Conservation (phyloP, 2,329 filamentous ascomycete species). For the Fusarium sp. region DNA sequence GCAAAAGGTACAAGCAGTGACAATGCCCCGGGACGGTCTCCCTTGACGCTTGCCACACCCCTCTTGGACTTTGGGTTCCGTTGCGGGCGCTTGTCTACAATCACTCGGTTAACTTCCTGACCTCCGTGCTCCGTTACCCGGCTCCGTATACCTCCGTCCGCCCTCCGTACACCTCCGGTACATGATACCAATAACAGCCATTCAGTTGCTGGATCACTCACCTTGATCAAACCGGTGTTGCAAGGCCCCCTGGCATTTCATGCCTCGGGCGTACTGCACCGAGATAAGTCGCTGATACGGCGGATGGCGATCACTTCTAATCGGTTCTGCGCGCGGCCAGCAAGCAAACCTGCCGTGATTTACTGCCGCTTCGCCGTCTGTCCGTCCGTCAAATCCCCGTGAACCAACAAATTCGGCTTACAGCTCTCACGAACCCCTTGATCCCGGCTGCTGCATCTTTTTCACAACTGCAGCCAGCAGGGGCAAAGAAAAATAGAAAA, state of each 20-base stretch:
- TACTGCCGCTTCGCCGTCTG: neutral
- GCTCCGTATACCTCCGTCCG: constrained; percentile 28
- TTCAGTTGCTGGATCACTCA: constrained; percentile 1
- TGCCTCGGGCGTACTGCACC: constrained; percentile 2
- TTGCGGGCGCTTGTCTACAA: constrained; percentile 41
- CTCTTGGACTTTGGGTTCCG: constrained; percentile 13
- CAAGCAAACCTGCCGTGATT: neutral
- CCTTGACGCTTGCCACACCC: constrained; percentile 16
- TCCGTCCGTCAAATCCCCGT: constrained; percentile 26
- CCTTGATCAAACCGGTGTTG: constrained; percentile 10
- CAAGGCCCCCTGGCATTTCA: constrained; percentile 2
- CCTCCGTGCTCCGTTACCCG: constrained; percentile 35
- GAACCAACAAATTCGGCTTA: constrained; percentile 12
- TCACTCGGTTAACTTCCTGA: constrained; percentile 45
- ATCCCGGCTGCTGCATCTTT: constrained; percentile 12
- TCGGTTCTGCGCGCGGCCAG: constrained; percentile 2
- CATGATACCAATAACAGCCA: constrained; percentile 13
- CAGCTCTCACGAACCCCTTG: constrained; percentile 16
- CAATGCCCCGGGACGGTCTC: constrained; percentile 3
- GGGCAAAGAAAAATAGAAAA: neutral
- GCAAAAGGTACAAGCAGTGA: constrained; percentile 1
- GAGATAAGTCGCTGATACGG: constrained; percentile 9
- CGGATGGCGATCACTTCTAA: constrained; percentile 22
- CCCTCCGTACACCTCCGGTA: constrained; percentile 35
- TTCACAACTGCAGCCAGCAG: constrained; percentile 1